Evolutionary conservation across 306 rosid species (phyloP), one percentile per base, ranked within the genome.

Genomic region (Gastrolobium villosum): DNA sequence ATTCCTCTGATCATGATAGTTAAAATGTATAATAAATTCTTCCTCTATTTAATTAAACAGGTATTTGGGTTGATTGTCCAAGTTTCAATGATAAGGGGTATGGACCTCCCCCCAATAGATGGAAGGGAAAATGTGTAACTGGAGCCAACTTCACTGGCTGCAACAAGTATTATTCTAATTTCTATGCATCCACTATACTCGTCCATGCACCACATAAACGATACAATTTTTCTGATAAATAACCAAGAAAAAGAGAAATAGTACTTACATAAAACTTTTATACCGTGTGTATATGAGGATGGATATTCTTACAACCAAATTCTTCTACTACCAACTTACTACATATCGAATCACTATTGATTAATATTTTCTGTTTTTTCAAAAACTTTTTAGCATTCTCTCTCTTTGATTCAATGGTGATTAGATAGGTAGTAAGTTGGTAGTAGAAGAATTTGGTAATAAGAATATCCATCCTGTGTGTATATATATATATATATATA

Each of bases 91-190:
- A 89, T 28, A 36, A 43, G 65, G 97, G 95, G 10, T 91, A 50
- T 55, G 95, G 97, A 13, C 97, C 94, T 14, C 86, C 89, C 30
- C 98, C 97, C 0, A 62, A 76, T 32, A 91, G 90, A 84, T 91
- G 98, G 98, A 93, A 80, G 69, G 97, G 94, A 49, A 80, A 86
- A 76, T 93, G 97, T 14, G 63, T 63, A 0, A 75, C n/a, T 0
- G 98, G 91, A 14, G 81, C 65, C 52, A 88, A 93, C 81, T 91
- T 93, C 82, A 86, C 87, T 6, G 89, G 87, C 81, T 91, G 95
- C 84, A 93, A 91, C 79, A 91, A 90, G 94, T 91, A 81, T 52
- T 43, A 1, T 75, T 82, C 26, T 20, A 20, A 20, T 20, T 20
- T 20, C 69, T 46, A 57, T 66, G 14, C 65, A n/a, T 66, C 6